Percentiles rank a stretch among this genome's conserved stretches.
Evolutionary conservation across 371 early-diverging fungal genomes (phyloP).

Genomic region (Lichtheimia ramosa): DNA sequence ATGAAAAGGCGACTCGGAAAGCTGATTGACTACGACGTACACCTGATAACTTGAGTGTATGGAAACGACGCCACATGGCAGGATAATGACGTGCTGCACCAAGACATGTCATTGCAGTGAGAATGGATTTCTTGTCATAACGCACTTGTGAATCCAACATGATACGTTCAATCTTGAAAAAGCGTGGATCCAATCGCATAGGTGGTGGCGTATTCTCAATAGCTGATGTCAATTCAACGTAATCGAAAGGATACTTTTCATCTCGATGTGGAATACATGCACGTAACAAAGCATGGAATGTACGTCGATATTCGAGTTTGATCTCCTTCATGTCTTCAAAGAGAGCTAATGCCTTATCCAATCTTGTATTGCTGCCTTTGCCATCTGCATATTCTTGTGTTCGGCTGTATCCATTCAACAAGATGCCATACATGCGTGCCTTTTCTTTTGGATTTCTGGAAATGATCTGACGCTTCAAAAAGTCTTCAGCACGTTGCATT

Average conservation of each 20-base stretch:
- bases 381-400: slow-evolving; percentile 26
- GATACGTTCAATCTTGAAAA: slow-evolving; percentile 46
- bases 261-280: slow-evolving; percentile 41
- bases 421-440: slow-evolving; percentile 17
- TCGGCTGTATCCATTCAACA: slow-evolving; percentile 35
- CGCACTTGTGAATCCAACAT: slow-evolving; percentile 39
- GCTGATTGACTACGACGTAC: slow-evolving; percentile 32
- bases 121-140: slow-evolving; percentile 35
- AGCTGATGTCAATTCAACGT: slow-evolving; percentile 24
- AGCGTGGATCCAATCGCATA: slow-evolving; percentile 29
- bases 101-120: slow-evolving; percentile 39
- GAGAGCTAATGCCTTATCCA: slow-evolving; percentile 35
- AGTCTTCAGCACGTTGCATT: slow-evolving; percentile 28
- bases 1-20: slow-evolving; percentile 36
- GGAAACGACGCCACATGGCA: slow-evolving; percentile 47
- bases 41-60: slow-evolving; percentile 32
- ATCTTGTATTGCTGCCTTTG: slow-evolving; percentile 18
- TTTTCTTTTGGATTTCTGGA: slow-evolving; percentile 22
- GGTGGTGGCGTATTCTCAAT: slow-evolving; percentile 5
- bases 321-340: slow-evolving; percentile 17
- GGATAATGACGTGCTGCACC: slow-evolving; percentile 35
- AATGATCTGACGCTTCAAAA: slow-evolving; percentile 15
- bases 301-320: slow-evolving; percentile 9
- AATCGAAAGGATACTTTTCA: slow-evolving; percentile 34
- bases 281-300: slow-evolving; percentile 34